Percentiles rank a stretch among this genome's conserved stretches.
Conservation (phyloP, 345 rosid genomes). For the Aquilaria malaccensis region DNA sequence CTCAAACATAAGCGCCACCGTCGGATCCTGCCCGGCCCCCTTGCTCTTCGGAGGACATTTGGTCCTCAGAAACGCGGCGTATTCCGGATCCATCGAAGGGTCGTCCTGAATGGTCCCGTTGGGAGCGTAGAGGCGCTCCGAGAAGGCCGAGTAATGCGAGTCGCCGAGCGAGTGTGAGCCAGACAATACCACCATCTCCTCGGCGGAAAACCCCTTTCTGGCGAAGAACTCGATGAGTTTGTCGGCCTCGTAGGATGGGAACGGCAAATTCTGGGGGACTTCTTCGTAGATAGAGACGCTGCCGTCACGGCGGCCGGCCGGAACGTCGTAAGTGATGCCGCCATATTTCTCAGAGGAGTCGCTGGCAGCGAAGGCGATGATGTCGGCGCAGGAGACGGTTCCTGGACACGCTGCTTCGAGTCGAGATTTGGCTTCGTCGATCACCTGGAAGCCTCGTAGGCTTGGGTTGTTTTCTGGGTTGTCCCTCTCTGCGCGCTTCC, state of each 20-base stretch:
- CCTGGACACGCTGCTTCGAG: conserved; percentile 31
- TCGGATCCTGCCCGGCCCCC: conserved; percentile 5
- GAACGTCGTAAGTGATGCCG: conserved; percentile 23
- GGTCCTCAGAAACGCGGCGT: conserved; percentile 29
- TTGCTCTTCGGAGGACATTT: conserved; percentile 23
- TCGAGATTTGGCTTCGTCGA: conserved; percentile 30
- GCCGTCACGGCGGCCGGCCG: conserved; percentile 39
- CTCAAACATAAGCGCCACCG: conserved; percentile 15
- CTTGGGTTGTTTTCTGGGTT: conserved; percentile 30
- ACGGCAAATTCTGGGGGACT: conserved; percentile 22
- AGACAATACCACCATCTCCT: conserved; percentile 45
- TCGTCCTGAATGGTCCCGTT: conserved; percentile 31
- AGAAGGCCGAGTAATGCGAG: conserved; percentile 34
- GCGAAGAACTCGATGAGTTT: conserved; percentile 22
- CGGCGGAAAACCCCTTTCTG: conserved; percentile 27
- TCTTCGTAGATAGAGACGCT: conserved; percentile 22
- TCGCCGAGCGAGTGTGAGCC: conserved; percentile 45
- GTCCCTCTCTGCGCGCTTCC: conserved; percentile 27
- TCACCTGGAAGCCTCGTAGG: conserved; percentile 39
- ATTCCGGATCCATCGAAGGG: conserved; percentile 23
- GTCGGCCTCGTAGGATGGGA: conserved; percentile 16
- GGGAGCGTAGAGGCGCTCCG: conserved; percentile 27
- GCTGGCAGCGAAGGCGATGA: conserved; percentile 37
- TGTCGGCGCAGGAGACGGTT: conserved; percentile 45
- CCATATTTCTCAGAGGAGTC: conserved; percentile 28